Evolutionary conservation across 768 basidiomycete genomes (phyloP).

Genomic region (Scleroderma bovista): DNA sequence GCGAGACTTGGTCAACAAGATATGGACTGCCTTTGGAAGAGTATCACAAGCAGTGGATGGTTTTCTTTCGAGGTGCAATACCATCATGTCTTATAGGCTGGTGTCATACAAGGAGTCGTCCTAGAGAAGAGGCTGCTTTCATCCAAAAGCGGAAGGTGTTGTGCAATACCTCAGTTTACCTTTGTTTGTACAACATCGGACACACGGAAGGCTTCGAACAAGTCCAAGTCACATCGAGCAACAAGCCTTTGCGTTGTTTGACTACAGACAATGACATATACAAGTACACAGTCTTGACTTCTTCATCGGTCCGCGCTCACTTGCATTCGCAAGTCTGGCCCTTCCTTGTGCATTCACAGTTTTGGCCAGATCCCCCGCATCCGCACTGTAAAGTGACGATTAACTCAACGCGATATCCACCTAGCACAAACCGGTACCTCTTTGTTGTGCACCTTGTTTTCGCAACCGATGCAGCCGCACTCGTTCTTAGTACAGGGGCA

Average conservation of each 20-base stretch:
- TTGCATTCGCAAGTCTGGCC: slow-evolving; percentile 12
- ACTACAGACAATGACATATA: background rate
- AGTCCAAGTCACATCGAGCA: too few species aligned
- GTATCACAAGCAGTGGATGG: background rate
- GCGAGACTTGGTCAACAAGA: slow-evolving; percentile 12
- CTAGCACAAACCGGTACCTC: slow-evolving; percentile 9
- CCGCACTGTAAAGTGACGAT: slow-evolving; percentile 12
- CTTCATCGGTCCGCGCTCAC: background rate
- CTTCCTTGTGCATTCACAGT: slow-evolving; percentile 14
- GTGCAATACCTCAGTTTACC: too few species aligned
- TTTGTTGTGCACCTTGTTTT: slow-evolving; percentile 22
- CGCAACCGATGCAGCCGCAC: slow-evolving; percentile 27
- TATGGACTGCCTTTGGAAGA: background rate
- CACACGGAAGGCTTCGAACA: too few species aligned
- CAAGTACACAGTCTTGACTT: background rate
- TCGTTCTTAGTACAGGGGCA: slow-evolving; percentile 26
- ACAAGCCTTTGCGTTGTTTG: too few species aligned
- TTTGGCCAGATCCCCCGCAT: slow-evolving; percentile 13
- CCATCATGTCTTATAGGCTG: slow-evolving; percentile 4
- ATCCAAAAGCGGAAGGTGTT: slow-evolving; percentile 8
- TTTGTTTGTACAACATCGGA: too few species aligned
- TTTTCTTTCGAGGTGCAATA: background rate
- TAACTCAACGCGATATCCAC: background rate
- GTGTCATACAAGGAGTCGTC: background rate
- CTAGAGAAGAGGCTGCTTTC: slow-evolving; percentile 7